These are phyloP conservation scores for Gossypium bickii DNA, from an alignment of 345 rosid species.

Conservation along the genomic window DNA sequence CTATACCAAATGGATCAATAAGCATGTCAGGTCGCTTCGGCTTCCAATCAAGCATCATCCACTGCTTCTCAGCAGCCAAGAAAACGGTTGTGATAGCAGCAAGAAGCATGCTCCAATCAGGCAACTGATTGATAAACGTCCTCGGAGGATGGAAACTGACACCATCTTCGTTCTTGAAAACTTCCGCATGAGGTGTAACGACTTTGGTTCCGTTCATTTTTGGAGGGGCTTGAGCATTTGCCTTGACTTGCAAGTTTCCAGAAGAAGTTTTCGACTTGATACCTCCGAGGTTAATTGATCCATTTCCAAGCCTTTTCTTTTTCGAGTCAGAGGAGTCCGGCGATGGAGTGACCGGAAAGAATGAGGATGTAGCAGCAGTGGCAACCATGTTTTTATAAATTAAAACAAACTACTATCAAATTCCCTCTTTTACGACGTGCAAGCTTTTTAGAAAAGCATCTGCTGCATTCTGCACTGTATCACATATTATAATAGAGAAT, in stretches of 20 bases:
- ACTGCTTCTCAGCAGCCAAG: conserved; percentile 98
- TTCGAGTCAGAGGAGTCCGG: conserved; percentile 43
- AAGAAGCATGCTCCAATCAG: conserved; percentile 99
- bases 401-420: background rate
- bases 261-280: conserved; percentile 39
- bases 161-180: conserved; percentile 45
- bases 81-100: conserved; percentile 96
- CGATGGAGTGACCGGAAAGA: conserved; percentile 57
- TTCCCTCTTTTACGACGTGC: background rate
- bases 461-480: background rate
- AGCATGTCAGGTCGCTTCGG: conserved; percentile 83
- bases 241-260: conserved; percentile 68
- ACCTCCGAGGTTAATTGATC: conserved; percentile 48
- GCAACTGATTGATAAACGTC: conserved; percentile 87
- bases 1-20: conserved; percentile 75
- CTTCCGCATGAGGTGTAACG: conserved; percentile 37
- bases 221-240: conserved; percentile 86
- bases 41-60: conserved; percentile 99
- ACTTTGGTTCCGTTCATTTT: conserved; percentile 74
- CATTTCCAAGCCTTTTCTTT: conserved; percentile 40
- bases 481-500: background rate
- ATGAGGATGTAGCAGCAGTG: conserved; percentile 65
- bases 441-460: background rate
- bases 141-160: conserved; percentile 61
- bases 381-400: conserved; percentile 53